A percentile compares a stretch with the other conserved stretches of the same genome.
phyloP scores from a whole-genome alignment of 2,329 filamentous ascomycete species.

The Paecilomyces fulvus region DNA sequence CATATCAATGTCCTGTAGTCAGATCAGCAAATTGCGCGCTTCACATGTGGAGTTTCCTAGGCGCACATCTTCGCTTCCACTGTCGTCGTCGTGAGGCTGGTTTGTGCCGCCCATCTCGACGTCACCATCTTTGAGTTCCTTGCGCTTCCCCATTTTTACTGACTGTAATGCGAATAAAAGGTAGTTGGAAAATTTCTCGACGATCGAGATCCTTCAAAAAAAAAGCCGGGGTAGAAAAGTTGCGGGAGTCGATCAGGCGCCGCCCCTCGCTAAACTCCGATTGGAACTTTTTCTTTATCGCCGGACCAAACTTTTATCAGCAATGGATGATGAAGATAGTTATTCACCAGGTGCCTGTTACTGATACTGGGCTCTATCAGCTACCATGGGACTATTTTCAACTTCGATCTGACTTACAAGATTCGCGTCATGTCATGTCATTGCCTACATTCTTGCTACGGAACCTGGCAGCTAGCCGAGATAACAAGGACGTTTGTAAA shows the following conservation, averaged over 20 bases:
- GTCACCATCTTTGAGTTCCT: constrained; percentile 40
- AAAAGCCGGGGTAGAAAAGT: neutral
- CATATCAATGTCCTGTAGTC: constrained; percentile 69
- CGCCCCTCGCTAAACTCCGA: constrained; percentile 4
- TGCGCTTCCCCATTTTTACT: constrained; percentile 42
- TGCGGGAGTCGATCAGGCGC: neutral
- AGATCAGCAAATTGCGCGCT: neutral
- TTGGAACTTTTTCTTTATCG: constrained; percentile 8
- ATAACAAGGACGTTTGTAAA: too few species aligned
- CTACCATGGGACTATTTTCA: too few species aligned
- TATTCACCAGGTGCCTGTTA: neutral
- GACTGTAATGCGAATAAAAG: neutral
- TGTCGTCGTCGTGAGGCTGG: constrained; percentile 29
- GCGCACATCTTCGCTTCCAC: constrained; percentile 24
- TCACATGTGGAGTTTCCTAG: neutral
- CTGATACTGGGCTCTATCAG: too few species aligned
- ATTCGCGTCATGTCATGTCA: too few species aligned
- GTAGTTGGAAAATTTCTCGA: neutral
- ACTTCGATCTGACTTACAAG: too few species aligned
- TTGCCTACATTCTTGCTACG: too few species aligned
- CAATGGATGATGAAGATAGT: neutral
- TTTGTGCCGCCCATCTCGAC: constrained; percentile 35
- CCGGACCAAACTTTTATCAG: constrained; percentile 2
- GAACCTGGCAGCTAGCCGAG: too few species aligned
- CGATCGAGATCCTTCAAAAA: neutral